phyloP scores from a whole-genome alignment of 148 eudicot genomes.

The Rhododendron vialii region DNA sequence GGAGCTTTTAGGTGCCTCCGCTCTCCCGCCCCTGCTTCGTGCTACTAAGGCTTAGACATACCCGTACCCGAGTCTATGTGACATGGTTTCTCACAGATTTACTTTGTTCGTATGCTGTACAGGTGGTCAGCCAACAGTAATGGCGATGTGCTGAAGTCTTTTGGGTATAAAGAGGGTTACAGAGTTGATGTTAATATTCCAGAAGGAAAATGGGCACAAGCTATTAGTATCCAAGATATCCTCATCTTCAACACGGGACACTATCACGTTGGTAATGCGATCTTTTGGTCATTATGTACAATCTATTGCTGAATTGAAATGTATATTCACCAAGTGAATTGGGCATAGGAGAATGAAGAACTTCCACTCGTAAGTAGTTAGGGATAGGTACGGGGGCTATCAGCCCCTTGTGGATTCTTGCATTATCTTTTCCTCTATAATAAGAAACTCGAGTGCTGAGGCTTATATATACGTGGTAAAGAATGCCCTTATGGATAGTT shows the following conservation, averaged over 20 bases:
- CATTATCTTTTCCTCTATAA: background rate
- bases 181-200: slow-evolving; percentile 88
- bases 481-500: background rate
- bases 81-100: background rate
- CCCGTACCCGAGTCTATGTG: background rate
- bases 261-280: slow-evolving; percentile 45
- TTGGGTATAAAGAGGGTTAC: slow-evolving; percentile 89
- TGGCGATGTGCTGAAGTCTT: slow-evolving; percentile 66
- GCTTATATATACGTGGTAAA: background rate
- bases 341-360: no score
- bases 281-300: background rate
- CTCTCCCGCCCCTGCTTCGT: no score
- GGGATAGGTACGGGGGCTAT: no score
- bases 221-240: slow-evolving; percentile 77
- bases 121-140: slow-evolving; percentile 73
- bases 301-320: background rate
- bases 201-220: slow-evolving; percentile 80
- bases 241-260: slow-evolving; percentile 91
- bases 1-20: no score
- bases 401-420: no score
- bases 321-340: no score
- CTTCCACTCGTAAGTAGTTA: no score
- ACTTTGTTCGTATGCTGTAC: background rate
- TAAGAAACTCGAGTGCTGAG: background rate
- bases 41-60: background rate